These are phyloP conservation scores for Eragrostis nindensis DNA, from an alignment of 176 grass and related monocot species.

Conservation along the genomic window DNA sequence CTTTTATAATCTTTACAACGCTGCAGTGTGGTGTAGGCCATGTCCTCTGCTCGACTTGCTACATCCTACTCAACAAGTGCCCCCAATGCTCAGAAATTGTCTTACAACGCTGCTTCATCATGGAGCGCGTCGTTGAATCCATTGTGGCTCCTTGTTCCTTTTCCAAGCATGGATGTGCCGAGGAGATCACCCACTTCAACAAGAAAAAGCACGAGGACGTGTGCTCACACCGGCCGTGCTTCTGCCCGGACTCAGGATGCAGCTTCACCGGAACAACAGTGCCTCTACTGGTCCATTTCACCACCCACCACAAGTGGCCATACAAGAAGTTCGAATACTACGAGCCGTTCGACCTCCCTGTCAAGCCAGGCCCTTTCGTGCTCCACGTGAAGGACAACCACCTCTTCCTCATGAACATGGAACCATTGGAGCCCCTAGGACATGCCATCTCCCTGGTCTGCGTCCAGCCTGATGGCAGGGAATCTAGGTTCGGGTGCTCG, in stretches of 20 bases:
- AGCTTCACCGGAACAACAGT: not conserved
- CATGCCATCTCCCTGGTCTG: slow-evolving; percentile 18
- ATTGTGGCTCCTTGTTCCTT: slow-evolving; percentile 29
- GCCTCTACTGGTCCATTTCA: not conserved
- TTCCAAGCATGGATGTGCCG: slow-evolving; percentile 2
- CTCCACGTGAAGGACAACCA: not conserved
- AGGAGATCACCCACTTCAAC: slow-evolving; percentile 4
- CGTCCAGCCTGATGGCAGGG: not conserved
- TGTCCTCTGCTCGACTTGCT: slow-evolving; percentile 23
- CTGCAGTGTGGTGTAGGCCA: slow-evolving; percentile 31
- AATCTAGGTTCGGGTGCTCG: not conserved
- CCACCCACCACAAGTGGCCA: slow-evolving; percentile 12
- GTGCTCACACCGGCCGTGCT: not conserved
- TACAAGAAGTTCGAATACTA: slow-evolving; percentile 5
- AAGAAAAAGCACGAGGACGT: not conserved
- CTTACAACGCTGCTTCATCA: slow-evolving; percentile 27
- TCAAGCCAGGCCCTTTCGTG: not conserved
- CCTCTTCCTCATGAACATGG: slow-evolving; percentile 24
- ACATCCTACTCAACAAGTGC: not conserved
- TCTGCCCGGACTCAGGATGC: slow-evolving; percentile 23
- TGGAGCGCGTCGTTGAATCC: slow-evolving; percentile 31
- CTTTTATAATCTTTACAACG: not conserved
- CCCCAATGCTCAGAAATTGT: not conserved
- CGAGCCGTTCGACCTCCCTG: not conserved
- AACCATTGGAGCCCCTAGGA: not conserved